Evolutionary conservation across 2,329 filamentous ascomycete genomes (phyloP), one percentile per base, ranked within the genome.

Genomic region (Scytalidium lignicola): DNA sequence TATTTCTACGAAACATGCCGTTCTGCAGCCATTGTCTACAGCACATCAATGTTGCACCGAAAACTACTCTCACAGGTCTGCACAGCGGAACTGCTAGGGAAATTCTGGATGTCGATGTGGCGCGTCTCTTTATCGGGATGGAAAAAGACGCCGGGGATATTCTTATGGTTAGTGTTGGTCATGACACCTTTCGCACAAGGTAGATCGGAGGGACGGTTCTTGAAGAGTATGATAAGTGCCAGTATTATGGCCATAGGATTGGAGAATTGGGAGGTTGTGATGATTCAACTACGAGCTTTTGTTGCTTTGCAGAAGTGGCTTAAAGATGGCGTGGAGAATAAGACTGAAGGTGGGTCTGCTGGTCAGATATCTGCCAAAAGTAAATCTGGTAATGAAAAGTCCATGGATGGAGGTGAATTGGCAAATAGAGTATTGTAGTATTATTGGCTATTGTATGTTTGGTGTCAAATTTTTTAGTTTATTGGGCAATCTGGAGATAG

Each of bases 71-170:
- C 65, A 7, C 26, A 46, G 28, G 53, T 60, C 22, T 58, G 59
- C 7, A 55, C 52, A 18, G 18, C 28, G 2, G n/a, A 29, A 18
- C 28, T 55, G 7, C 50, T 62, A 1, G 50, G 51, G 7, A 44
- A 52, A 21, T 55, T 65, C 7, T 66, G 60, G 50, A 42, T 44
- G 18, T 55, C 49, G 2, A 58, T 65, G 50, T 58, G 57, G 48
- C 47, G 45, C 8, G 58, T 66, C 5, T 56, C 55, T 8, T 46
- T 65, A 3, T 55, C 52, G 15, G 46, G 54, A 3, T 67, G 65
- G 65, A 66, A 65, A 47, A 43, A 48, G 17, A 59, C 60, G 2
- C 65, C 63, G 0, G 65, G 63, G 2, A 56, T 65, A 1, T 66
- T 64, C 44, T 50, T 64, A 19, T 66, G 62, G 62, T 48, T 66